Conservation (phyloP, 169 alveolate genomes). For the Babesia gibsoni region DNA sequence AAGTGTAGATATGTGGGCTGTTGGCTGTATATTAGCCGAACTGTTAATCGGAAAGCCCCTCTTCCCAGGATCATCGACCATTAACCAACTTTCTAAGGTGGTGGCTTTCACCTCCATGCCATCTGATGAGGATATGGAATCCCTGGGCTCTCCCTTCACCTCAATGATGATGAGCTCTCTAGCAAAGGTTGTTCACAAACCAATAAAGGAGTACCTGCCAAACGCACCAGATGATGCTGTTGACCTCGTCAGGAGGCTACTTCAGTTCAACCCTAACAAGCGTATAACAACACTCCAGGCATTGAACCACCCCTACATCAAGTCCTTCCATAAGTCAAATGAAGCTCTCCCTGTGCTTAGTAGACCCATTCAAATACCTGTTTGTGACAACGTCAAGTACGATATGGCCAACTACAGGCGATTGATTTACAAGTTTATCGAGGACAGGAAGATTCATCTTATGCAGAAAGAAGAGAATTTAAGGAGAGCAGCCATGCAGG, state of each 20-base stretch:
- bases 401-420: slow-evolving; percentile 58
- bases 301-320: slow-evolving; percentile 58
- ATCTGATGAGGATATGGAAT: slow-evolving; percentile 85
- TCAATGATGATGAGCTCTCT: slow-evolving; percentile 54
- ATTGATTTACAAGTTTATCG: slow-evolving; percentile 54
- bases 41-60: slow-evolving; percentile 93
- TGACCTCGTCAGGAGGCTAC: slow-evolving; percentile 39
- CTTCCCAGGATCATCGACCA: slow-evolving; percentile 98
- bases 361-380: slow-evolving; percentile 51
- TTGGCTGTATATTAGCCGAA: slow-evolving; percentile 98
- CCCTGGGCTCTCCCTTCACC: slow-evolving; percentile 82
- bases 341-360: slow-evolving; percentile 19
- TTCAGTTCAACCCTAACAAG: slow-evolving; percentile 64
- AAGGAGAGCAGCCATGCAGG: not conserved
- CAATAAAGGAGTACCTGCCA: slow-evolving; percentile 48
- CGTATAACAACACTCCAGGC: slow-evolving; percentile 60
- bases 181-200: slow-evolving; percentile 8
- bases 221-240: slow-evolving; percentile 52
- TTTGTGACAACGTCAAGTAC: slow-evolving; percentile 60
- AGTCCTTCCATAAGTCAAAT: slow-evolving; percentile 53
- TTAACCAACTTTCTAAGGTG: slow-evolving; percentile 91
- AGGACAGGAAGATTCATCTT: slow-evolving; percentile 5
- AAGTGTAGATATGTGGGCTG: slow-evolving; percentile 99
- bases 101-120: slow-evolving; percentile 93
- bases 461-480: not conserved